Percentiles rank a stretch among this genome's conserved stretches.
Evolutionary conservation across 108 stramenopile genomes (phyloP).

Genomic region (Parietichytrium sp.): DNA sequence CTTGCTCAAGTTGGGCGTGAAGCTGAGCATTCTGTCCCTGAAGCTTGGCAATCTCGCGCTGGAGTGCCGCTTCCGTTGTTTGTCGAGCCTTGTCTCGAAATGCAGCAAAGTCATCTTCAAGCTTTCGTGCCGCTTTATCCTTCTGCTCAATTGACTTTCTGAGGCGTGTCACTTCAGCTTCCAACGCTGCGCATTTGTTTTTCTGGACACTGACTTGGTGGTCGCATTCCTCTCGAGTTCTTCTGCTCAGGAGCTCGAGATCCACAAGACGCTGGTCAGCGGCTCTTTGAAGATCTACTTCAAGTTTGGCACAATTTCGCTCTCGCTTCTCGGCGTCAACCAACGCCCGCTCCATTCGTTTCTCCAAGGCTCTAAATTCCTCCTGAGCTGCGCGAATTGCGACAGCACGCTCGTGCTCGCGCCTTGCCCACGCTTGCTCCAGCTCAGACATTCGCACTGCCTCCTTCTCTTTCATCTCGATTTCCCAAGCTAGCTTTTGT

Average conservation of each 20-base stretch:
- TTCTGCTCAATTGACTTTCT: not conserved
- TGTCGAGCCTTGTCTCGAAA: slow-evolving; percentile 46
- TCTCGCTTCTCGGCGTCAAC: slow-evolving; percentile 32
- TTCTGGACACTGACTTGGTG: not conserved
- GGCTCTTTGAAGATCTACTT: not conserved
- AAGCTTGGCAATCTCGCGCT: slow-evolving; percentile 48
- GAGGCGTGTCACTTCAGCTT: not conserved
- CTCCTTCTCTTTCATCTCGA: slow-evolving; percentile 11
- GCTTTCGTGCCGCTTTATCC: not conserved
- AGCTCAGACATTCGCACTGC: not conserved
- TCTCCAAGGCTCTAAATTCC: slow-evolving; percentile 3
- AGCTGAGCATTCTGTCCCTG: slow-evolving; percentile 52
- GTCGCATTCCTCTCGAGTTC: slow-evolving; percentile 1
- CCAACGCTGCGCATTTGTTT: not conserved
- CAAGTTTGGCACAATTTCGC: not conserved
- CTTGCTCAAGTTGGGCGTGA: slow-evolving; percentile 45
- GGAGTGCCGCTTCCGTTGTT: slow-evolving; percentile 52
- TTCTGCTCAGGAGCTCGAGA: not conserved
- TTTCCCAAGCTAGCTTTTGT: not conserved
- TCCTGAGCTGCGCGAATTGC: not conserved
- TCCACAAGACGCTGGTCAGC: slow-evolving; percentile 24
- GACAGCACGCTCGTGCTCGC: slow-evolving; percentile 34
- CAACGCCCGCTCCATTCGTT: slow-evolving; percentile 19
- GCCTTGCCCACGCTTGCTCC: slow-evolving; percentile 22
- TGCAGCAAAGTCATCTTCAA: slow-evolving; percentile 48